These are phyloP conservation scores for Fusarium sp. DNA, from an alignment of 2,329 filamentous ascomycete species.

Conservation along the genomic window DNA sequence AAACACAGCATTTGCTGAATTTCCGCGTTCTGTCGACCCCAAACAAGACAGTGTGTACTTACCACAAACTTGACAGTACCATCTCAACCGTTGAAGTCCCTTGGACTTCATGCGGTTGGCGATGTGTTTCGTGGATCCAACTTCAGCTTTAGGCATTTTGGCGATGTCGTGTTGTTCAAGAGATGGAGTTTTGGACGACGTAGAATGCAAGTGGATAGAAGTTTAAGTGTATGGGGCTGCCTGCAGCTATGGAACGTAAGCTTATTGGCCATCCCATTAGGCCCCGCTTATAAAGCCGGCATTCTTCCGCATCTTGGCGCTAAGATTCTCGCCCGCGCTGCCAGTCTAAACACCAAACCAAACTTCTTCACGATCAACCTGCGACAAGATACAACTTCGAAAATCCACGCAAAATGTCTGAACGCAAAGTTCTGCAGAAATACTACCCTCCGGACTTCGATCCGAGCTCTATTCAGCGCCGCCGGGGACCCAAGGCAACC, in stretches of 20 bases:
- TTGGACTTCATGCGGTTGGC: slow-evolving; percentile 92
- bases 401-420: slow-evolving; percentile 75
- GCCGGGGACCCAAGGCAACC: slow-evolving; percentile 76
- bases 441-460: slow-evolving; percentile 88
- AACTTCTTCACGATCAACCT: slow-evolving; percentile 5
- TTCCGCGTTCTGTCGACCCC: not conserved
- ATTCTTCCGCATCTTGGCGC: not conserved
- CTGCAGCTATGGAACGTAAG: not conserved
- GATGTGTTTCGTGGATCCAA: slow-evolving; percentile 90
- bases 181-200: slow-evolving; percentile 8
- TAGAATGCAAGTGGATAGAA: slow-evolving; percentile 1
- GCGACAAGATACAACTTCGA: no score
- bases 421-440: slow-evolving; percentile 83
- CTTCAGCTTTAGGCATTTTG: slow-evolving; percentile 92
- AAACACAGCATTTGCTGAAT: not conserved
- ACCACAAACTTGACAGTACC: slow-evolving; percentile 88
- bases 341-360: not conserved
- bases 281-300: not conserved
- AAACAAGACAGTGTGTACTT: not conserved
- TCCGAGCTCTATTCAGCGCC: slow-evolving; percentile 82
- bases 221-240: slow-evolving; percentile 9
- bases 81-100: slow-evolving; percentile 84
- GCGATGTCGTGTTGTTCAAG: slow-evolving; percentile 20
- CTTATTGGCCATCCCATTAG: not conserved
- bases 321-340: not conserved